These are phyloP conservation scores for Protomyces arabidopsidicola DNA, from an alignment of 1,139 yeast species.

Conservation along the genomic window DNA sequence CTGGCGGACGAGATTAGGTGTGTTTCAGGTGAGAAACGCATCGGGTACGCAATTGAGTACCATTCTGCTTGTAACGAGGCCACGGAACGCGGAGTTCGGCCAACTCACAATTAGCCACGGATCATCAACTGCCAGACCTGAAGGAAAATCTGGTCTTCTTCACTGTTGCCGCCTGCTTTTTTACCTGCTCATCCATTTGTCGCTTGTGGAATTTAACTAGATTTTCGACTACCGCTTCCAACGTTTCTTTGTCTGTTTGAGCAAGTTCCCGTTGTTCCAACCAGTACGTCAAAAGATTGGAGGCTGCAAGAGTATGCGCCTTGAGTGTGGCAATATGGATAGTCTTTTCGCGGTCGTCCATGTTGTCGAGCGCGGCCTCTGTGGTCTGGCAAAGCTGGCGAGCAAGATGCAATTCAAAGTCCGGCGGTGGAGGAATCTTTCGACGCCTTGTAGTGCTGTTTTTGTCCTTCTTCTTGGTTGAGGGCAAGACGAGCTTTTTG, in stretches of 20 bases:
- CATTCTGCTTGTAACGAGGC: no score
- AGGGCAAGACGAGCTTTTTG: constrained; percentile 25
- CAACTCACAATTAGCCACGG: no score
- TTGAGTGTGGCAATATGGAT: constrained; percentile 37
- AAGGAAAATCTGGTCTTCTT: neutral
- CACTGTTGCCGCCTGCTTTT: neutral
- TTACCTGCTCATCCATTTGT: constrained; percentile 16
- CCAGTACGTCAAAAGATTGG: constrained; percentile 50
- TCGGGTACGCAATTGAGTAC: no score
- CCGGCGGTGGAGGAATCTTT: constrained; percentile 20
- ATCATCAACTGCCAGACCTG: neutral
- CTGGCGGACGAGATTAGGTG: no score
- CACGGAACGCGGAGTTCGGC: no score
- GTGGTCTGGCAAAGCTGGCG: constrained; percentile 39
- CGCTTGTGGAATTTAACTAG: constrained; percentile 42
- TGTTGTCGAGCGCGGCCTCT: constrained; percentile 39
- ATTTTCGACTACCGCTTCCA: constrained; percentile 66
- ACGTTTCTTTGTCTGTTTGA: constrained; percentile 56
- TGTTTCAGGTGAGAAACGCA: no score
- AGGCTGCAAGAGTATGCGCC: constrained; percentile 37
- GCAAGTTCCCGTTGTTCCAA: constrained; percentile 45
- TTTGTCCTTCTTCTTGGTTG: constrained; percentile 26
- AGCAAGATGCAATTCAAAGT: constrained; percentile 29
- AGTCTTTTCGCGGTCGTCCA: constrained; percentile 39
- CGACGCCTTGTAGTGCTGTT: constrained; percentile 3